phyloP scores from a whole-genome alignment of 345 rosid genomes.

The Barbarea vulgaris region DNA sequence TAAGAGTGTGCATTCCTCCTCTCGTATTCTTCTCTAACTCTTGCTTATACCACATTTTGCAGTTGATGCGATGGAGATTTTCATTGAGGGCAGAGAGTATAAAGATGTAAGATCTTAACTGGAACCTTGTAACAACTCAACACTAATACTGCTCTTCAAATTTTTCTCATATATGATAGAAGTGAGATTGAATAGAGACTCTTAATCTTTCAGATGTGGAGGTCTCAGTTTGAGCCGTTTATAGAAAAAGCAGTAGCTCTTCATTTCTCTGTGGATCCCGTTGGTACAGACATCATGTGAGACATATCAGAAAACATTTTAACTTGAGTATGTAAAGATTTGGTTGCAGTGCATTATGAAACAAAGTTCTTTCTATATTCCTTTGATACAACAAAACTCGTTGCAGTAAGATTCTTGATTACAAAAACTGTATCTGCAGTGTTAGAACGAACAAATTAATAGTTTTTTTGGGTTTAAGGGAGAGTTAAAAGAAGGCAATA shows the following conservation, averaged over 20 bases:
- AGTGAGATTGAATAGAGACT: not conserved
- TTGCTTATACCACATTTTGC: conserved; percentile 40
- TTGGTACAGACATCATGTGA: conserved; percentile 82
- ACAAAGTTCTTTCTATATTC: conserved; percentile 6
- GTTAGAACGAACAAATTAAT: not conserved
- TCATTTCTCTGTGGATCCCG: conserved; percentile 79
- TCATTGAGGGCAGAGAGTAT: conserved; percentile 62
- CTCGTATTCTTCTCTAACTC: conserved; percentile 28
- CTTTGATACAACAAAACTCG: conserved; percentile 4
- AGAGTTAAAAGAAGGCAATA: not conserved
- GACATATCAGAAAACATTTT: conserved; percentile 21
- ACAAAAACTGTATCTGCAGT: not conserved
- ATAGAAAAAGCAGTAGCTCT: conserved; percentile 49
- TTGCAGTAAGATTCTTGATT: not conserved
- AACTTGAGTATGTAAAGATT: conserved; percentile 18
- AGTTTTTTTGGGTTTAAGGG: not conserved
- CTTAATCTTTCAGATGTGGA: conserved; percentile 64
- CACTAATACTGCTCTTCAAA: not conserved
- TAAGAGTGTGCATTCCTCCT: not conserved
- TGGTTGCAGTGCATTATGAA: not conserved
- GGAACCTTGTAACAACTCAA: not conserved
- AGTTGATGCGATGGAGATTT: conserved; percentile 82
- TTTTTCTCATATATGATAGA: not conserved
- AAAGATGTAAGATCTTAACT: conserved; percentile 56
- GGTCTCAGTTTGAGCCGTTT: conserved; percentile 57